Conservation (phyloP, 2,329 filamentous ascomycete genomes). For the Pestalotiopsis sp. region DNA sequence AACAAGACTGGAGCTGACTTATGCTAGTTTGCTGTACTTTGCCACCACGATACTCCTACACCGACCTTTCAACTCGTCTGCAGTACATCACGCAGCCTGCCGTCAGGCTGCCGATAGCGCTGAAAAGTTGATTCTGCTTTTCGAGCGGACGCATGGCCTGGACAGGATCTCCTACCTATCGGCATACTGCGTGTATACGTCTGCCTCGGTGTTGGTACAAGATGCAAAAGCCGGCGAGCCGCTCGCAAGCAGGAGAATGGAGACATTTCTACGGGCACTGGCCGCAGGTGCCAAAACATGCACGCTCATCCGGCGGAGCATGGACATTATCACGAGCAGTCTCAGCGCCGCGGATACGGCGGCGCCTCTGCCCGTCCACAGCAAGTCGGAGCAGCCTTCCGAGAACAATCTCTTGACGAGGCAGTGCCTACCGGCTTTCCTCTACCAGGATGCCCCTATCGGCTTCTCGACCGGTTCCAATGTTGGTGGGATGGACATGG, state of each 20-base stretch:
- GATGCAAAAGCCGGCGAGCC: slow-evolving; percentile 28
- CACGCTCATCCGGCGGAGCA: slow-evolving; percentile 30
- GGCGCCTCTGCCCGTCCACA: background rate
- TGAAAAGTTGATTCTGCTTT: slow-evolving; percentile 28
- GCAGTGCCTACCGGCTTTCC: slow-evolving; percentile 9
- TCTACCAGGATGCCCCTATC: background rate
- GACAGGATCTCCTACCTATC: slow-evolving; percentile 33
- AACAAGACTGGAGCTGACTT: background rate
- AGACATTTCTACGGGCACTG: slow-evolving; percentile 31
- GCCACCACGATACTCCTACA: slow-evolving; percentile 28
- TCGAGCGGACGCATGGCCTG: slow-evolving; percentile 32
- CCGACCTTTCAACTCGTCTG: slow-evolving; percentile 26
- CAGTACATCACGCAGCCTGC: slow-evolving; percentile 25
- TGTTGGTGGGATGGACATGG: slow-evolving; percentile 8
- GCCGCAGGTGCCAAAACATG: slow-evolving; percentile 26
- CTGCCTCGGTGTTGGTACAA: slow-evolving; percentile 30
- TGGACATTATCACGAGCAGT: slow-evolving; percentile 32
- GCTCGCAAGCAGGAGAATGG: slow-evolving; percentile 23
- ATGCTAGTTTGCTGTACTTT: slow-evolving; percentile 23
- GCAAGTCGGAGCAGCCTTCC: background rate
- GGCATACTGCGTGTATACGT: slow-evolving; percentile 36
- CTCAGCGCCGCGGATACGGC: slow-evolving; percentile 13
- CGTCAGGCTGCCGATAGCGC: slow-evolving; percentile 27
- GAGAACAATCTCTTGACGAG: background rate
- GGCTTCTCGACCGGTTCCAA: background rate